Evolutionary conservation across 768 basidiomycete genomes (phyloP), one percentile per base, ranked within the genome.

Genomic region (Suillus placidus): DNA sequence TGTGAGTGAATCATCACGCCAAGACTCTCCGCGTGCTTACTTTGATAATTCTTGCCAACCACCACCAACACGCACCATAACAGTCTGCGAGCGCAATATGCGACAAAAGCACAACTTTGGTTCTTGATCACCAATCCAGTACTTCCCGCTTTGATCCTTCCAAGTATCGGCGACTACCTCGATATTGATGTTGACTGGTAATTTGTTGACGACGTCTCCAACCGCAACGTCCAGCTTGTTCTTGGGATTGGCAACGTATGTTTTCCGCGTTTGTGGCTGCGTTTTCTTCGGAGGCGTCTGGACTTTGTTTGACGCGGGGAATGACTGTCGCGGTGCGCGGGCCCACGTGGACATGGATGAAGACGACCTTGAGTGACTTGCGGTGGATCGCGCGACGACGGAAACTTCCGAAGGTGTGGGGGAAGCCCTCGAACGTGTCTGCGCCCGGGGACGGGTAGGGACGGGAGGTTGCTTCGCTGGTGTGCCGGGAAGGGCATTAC

Each of bases 21-120:
- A 60, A 58, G 14, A 26, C 10, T 47, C 18, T 37, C 30, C 1
- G 9, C 42, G 63, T 32, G 82, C 89, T 55, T 75, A 96, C 95
- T 89, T 94, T 23, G 93, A 94, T 61, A 98, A 78, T 76, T 97
- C 95, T 63, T 87, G 81, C 95, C 95, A 98, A 20, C 96, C 96
- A 42, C 96, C 96, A 34, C 95, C 95, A 16, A 97, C 94, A 66
- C 95, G 87, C 52, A 98, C 95, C 95, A 97, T 97, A 68, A 97
- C 95, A 0, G 92, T 95, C 71, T 94, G 92, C 1, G 92, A 94
- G 13, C 94, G 88, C 34, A 97, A 79, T 55, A 97, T 97, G 34
- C 95, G 86, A 76, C 94, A 95, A 76, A 95, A 97, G 76, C 94
- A 96, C 38, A 97, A 81, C 76, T 89, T 94, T 7, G 94, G 87